phyloP scores from a whole-genome alignment of 306 rosid genomes.

The Psophocarpus tetragonolobus region DNA sequence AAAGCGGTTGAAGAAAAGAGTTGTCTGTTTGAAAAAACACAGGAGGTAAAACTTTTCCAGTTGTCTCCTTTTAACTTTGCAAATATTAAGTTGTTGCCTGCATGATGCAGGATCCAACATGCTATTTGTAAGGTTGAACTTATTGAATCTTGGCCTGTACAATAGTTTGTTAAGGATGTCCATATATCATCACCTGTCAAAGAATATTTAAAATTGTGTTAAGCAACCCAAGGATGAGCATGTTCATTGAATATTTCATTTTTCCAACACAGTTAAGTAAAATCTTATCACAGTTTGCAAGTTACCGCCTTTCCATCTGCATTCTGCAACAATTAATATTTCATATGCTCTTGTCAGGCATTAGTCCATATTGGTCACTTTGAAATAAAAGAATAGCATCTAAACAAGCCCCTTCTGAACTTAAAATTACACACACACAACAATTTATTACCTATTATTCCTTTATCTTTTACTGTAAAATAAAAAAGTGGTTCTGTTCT shows the following conservation, averaged over 20 bases:
- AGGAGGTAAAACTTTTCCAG: constrained; percentile 47
- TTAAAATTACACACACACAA: neutral
- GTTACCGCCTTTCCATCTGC: neutral
- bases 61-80: neutral
- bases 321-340: neutral
- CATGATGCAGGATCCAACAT: constrained; percentile 13
- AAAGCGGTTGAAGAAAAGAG: constrained; percentile 53
- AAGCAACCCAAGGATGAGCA: too few species aligned
- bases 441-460: neutral
- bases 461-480: neutral
- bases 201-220: neutral
- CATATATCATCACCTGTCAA: neutral
- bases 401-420: neutral
- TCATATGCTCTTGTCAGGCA: neutral
- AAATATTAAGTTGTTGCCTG: neutral
- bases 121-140: neutral
- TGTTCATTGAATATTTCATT: too few species aligned
- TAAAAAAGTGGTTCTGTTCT: neutral
- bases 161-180: neutral
- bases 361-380: neutral
- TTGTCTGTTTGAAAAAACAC: constrained; percentile 38
- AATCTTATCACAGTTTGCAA: neutral
- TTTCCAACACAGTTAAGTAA: neutral
- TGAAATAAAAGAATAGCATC: neutral
- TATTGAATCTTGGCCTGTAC: neutral